Base-by-base conservation (phyloP, 805 yeast species). In the Kurtzmaniella fragi region DNA sequence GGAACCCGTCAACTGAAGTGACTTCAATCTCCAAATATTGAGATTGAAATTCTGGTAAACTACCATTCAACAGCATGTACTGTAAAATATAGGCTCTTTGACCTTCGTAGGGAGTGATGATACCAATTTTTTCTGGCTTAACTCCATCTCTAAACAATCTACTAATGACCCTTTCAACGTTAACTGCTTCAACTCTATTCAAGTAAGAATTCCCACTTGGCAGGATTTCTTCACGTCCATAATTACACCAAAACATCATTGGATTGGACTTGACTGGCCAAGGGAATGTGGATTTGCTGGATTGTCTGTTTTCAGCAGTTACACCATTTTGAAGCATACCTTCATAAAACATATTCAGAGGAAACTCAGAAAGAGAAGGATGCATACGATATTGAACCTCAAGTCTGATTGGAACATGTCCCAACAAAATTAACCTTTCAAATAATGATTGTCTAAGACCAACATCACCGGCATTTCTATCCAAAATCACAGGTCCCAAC, bases 381-480 rank as follows among this genome's bases (percentile, higher is more conserved):
- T 90, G 84, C 97, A 90, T 90, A 65, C 98, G 82, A 62, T 90
- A 90, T 60, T 90, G 98, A 27, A 89, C 95, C 49, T 87, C 95
- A 39, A 90, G 71, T 46, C 96, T 67, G 45, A 87, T 78, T 8
- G 97, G 97, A 8, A 77, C 73, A 54, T 87, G 90, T 2, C 95
- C 95, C 43, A 88, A 71, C 11, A 81, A 68, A 28, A 90, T 82
- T 43, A 90, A 67, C 49, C 98, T 75, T 61, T 91, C 96, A 60
- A 90, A 90, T 38, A 90, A 64, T 1, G 96, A 88, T 56, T 86
- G 95, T 43, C 75, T 76, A 40, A 91, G 71, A 17, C 97, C 96
- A 0, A 95, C 95, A 45, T 82, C 82, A 13, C 83, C 88, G 2
- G 95, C 96, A 49, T 75, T 74, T 50, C 78, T 77, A 49, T 86